phyloP scores from a whole-genome alignment of 2,329 filamentous ascomycete genomes.

The Graphiopsis chlorocephala region DNA sequence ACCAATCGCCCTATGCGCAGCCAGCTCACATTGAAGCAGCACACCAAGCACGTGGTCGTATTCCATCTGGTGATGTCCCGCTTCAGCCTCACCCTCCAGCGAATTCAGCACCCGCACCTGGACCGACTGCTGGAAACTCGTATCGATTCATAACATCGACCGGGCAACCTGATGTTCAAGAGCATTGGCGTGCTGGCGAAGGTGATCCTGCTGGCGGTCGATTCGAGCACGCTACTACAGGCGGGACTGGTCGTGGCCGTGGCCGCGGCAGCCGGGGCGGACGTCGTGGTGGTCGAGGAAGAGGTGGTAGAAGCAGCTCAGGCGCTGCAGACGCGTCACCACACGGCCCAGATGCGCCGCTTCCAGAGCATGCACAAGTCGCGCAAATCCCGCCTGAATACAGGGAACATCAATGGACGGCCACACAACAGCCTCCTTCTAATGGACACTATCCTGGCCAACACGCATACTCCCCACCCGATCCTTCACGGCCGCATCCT shows the following conservation, averaged over 20 bases:
- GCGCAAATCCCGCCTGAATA: constrained; percentile 36
- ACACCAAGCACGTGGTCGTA: background rate
- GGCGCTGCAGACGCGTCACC: constrained; percentile 17
- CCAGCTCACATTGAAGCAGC: constrained; percentile 3
- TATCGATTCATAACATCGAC: constrained; percentile 36
- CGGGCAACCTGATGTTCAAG: constrained; percentile 27
- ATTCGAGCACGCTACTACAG: background rate
- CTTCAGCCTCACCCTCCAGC: constrained; percentile 15
- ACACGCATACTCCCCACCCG: constrained; percentile 7
- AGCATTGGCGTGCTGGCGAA: constrained; percentile 27
- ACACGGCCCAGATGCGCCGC: constrained; percentile 17
- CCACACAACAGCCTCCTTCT: constrained; percentile 36
- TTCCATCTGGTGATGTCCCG: background rate
- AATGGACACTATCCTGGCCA: constrained; percentile 37
- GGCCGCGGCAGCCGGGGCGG: constrained; percentile 27
- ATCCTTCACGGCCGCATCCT: constrained; percentile 18
- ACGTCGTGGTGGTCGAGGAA: constrained; percentile 39
- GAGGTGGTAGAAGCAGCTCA: constrained; percentile 31
- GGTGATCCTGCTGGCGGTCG: constrained; percentile 11
- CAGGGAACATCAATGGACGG: constrained; percentile 39
- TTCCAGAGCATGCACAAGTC: constrained; percentile 29
- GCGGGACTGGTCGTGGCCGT: constrained; percentile 7
- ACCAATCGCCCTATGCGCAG: constrained; percentile 16
- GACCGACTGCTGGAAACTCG: constrained; percentile 21
- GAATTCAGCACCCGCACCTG: constrained; percentile 20